Base-by-base conservation (phyloP, 768 basidiomycete species). In the Obba rivulosa region DNA sequence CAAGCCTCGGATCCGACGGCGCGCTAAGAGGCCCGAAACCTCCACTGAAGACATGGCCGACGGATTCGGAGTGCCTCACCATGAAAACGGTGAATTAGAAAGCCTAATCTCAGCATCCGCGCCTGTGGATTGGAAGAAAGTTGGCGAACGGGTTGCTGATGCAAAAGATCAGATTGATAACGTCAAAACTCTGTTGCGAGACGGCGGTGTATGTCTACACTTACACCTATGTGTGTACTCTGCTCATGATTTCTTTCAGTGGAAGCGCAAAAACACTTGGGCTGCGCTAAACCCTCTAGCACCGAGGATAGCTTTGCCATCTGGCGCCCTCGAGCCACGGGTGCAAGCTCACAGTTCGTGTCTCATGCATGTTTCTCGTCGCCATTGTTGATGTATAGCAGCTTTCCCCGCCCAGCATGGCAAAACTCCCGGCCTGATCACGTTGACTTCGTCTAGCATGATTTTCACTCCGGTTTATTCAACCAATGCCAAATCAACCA, bases 381-480 rank as follows among this genome's bases (percentile, higher is more conserved):
- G 13, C 28, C 5, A 7, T 31, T 45, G 39, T 28, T 40, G 38
- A 41, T 37, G 37, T 35, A 18, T 22, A 11, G 40, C 41, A 86
- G 84, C 78, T 1, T 86, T 78, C 63, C 74, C 81, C 44, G 80
- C 80, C 36, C 80, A 85, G 49, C 69, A 77, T 46, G 66, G 66
- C 40, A 72, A 78, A 22, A 62, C 66, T 4, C 79, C 80, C 1
- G 84, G 84, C 1, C 59, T 85, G 36, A 75, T 86, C 43, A 83
- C 80, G 20, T 48, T 86, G 49, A 79, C 80, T 3, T 45, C 66
- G 18, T 67, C 66, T 14, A 62, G 64, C 17, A 53, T 87, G 16
- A 72, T 67, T 55, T 85, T 84, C 61, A 81, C 81, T 3, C 68
- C 81, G 0, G 58, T 85, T 48, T 63, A 75, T 53, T 70, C 74